These are phyloP conservation scores for Obba rivulosa DNA, from an alignment of 768 basidiomycete genomes.

Conservation along the genomic window DNA sequence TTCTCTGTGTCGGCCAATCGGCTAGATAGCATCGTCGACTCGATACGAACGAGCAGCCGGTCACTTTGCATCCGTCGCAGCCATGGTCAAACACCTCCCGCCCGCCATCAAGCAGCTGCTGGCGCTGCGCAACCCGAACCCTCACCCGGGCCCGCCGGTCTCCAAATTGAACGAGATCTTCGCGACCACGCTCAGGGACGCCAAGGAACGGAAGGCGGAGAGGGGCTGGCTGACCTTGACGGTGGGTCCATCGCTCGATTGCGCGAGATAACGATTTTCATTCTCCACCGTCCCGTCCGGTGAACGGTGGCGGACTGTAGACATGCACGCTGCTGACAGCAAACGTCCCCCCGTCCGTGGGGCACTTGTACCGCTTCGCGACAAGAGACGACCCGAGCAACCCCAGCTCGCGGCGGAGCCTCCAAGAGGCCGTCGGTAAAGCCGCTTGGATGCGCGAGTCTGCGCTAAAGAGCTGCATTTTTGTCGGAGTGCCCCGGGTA, in stretches of 20 bases:
- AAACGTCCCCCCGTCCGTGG: slow-evolving; percentile 76
- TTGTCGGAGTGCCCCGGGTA: slow-evolving; percentile 83
- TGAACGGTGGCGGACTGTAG: slow-evolving; percentile 36
- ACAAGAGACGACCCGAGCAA: slow-evolving; percentile 43
- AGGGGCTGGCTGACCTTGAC: slow-evolving; percentile 80
- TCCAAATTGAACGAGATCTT: slow-evolving; percentile 52
- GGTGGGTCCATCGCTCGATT: slow-evolving; percentile 32
- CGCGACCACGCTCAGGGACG: slow-evolving; percentile 58
- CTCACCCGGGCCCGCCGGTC: slow-evolving; percentile 51
- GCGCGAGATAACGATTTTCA: neutral
- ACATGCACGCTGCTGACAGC: slow-evolving; percentile 80
- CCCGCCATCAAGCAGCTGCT: slow-evolving; percentile 67
- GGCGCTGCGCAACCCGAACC: slow-evolving; percentile 59
- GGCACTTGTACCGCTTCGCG: slow-evolving; percentile 76
- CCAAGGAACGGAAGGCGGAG: slow-evolving; percentile 57
- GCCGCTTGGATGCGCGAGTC: slow-evolving; percentile 87
- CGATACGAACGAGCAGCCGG: neutral
- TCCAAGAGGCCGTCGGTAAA: slow-evolving; percentile 58
- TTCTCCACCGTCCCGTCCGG: slow-evolving; percentile 2
- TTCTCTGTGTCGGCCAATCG: too few species aligned
- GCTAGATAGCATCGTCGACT: neutral
- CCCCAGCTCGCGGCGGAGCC: slow-evolving; percentile 34
- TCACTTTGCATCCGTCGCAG: neutral
- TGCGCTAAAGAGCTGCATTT: slow-evolving; percentile 84
- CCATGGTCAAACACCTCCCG: slow-evolving; percentile 45